Base-by-base conservation (phyloP, 768 basidiomycete genomes). In the Hortiboletus flavorubellus region DNA sequence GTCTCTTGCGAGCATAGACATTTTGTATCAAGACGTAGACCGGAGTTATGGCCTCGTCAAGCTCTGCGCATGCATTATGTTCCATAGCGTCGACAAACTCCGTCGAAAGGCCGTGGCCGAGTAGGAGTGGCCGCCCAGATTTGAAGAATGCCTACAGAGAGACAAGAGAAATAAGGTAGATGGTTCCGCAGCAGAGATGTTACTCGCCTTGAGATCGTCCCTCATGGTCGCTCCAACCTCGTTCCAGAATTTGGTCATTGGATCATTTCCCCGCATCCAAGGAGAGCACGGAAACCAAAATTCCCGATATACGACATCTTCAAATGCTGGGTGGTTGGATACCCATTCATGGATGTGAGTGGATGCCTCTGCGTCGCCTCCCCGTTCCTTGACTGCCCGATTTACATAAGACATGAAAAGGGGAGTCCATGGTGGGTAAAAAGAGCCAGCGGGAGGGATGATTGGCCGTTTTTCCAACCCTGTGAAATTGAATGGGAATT, bases 401-500 rank as follows among this genome's bases (percentile, higher is more conserved):
- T 75, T 70, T n/a, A 77, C 70, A 52, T 81, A 78, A 15, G 77
- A 72, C 74, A 89, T 77, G 82, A 83, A 89, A 14, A 81, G 80
- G 15, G 84, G 74, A 58, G 81, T 72, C 81, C 82, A 88, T 0
- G 87, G 84, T 7, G 75, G 73, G 4, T 70, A 73, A 37, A 81
- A 65, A 46, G 75, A 64, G 33, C 77, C 71, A 0, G 76, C 72
- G 7, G 75, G 75, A 2, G 75, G 62, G n/a, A 76, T 64, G 39
- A 85, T 68, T 4, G 73, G 75, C 21, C 66, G 65, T 59, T 77
- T 76, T 54, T 86, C 70, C 16, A 53, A 53, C 59, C 83, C 85
- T 60, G 88, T 84, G n/a, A 81, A 72, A 53, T 72, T 66, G 64
- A 87, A 91, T 49, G 87, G 86, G 63, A 82, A 87, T 72, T 92